phyloP scores from a whole-genome alignment of 306 rosid genomes.

The Rosa multiflora region DNA sequence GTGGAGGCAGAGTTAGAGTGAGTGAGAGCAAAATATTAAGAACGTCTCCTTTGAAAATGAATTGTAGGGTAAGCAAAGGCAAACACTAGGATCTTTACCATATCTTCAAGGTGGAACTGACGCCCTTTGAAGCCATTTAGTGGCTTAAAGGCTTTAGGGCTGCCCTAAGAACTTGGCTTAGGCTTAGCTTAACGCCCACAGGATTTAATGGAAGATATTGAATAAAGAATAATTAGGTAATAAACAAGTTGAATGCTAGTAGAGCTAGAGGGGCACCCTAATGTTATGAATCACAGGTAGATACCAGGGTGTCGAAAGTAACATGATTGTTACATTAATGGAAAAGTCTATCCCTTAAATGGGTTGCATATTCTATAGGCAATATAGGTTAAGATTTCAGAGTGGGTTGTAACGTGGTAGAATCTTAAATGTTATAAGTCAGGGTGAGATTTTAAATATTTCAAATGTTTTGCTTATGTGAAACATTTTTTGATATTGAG shows the following conservation, averaged over 20 bases:
- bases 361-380: not conserved
- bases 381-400: not conserved
- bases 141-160: not conserved
- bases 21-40: not conserved
- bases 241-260: not conserved
- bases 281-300: not conserved
- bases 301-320: not conserved
- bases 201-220: not conserved
- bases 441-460: no score
- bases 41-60: conserved; percentile 3
- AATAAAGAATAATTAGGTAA: not conserved
- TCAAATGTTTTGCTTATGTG: not conserved
- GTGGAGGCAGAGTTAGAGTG: conserved; percentile 1
- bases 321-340: not conserved
- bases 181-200: not conserved
- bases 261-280: not conserved
- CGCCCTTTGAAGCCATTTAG: not conserved
- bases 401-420: not conserved
- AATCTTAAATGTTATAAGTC: not conserved
- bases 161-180: not conserved
- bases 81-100: not conserved
- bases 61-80: conserved; percentile 18
- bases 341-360: not conserved
- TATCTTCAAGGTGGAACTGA: conserved; percentile 11
- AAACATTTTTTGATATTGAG: not conserved